phyloP scores from a whole-genome alignment of 2,329 filamentous ascomycete genomes.

The Fusarium sp. region DNA sequence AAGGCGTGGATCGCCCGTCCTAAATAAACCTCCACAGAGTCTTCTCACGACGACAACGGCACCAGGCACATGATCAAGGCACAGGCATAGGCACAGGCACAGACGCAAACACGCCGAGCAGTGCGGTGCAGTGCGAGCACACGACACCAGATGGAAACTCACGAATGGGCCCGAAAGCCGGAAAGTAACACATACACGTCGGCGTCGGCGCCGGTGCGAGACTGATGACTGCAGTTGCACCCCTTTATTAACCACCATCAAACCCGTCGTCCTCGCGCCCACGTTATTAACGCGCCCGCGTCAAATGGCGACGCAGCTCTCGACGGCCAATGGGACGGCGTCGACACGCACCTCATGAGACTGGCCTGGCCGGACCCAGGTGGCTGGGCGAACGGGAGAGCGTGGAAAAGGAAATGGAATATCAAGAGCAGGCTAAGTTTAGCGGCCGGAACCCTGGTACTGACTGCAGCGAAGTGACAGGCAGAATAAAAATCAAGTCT shows the following conservation, averaged over 20 bases:
- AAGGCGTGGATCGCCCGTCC: constrained; percentile 15
- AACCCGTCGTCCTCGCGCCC: constrained; percentile 29
- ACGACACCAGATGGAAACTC: constrained; percentile 22
- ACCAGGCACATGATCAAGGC: constrained; percentile 17
- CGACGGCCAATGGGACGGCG: constrained; percentile 36
- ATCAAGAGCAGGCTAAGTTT: constrained; percentile 36
- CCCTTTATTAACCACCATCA: constrained; percentile 30
- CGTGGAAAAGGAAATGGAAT: constrained; percentile 27
- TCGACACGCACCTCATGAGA: constrained; percentile 42
- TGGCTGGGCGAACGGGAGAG: constrained; percentile 43
- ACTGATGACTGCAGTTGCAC: constrained; percentile 9
- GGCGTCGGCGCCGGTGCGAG: constrained; percentile 6
- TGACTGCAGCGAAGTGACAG: constrained; percentile 24
- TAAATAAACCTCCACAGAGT: constrained; percentile 25
- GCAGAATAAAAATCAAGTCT: constrained; percentile 30
- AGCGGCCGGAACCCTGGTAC: constrained; percentile 37
- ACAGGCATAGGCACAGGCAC: constrained; percentile 28
- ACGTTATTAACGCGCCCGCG: constrained; percentile 41
- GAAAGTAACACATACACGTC: constrained; percentile 36
- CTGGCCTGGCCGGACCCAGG: constrained; percentile 31
- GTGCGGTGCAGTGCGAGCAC: constrained; percentile 1
- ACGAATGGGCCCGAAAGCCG: constrained; percentile 26
- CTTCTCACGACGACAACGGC: constrained; percentile 18
- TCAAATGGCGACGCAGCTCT: constrained; percentile 39
- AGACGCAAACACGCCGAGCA: constrained; percentile 20